Conservation (phyloP, 192 early-diverging fungal genomes). For the Lobosporangium transversale region DNA sequence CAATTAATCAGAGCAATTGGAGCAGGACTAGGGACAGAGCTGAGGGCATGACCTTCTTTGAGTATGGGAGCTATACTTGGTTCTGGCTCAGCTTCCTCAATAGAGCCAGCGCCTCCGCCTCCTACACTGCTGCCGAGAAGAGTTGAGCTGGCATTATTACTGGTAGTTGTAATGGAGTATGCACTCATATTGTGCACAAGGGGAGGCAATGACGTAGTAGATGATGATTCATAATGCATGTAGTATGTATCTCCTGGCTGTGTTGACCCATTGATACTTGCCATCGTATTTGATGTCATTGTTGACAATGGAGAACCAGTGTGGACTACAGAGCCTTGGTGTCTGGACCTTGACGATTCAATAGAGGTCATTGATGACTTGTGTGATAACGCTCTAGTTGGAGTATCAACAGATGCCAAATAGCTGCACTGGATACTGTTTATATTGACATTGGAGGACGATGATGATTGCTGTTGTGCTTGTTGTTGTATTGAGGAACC, state of each 20-base stretch:
- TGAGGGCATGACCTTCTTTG: constrained; percentile 32
- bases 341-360: constrained; percentile 25
- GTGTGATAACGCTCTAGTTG: constrained; percentile 3
- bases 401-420: neutral
- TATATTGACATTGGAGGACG: neutral
- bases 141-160: neutral
- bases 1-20: constrained; percentile 12
- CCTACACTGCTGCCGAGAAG: neutral
- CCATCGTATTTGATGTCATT: constrained; percentile 39
- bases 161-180: neutral
- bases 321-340: neutral
- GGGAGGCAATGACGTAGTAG: neutral
- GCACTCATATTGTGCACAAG: neutral
- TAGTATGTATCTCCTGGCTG: neutral
- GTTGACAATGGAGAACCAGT: constrained; percentile 33
- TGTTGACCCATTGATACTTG: constrained; percentile 44
- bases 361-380: constrained; percentile 30
- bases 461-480: constrained; percentile 4
- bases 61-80: constrained; percentile 4
- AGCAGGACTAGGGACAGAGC: constrained; percentile 8
- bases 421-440: constrained; percentile 6
- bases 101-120: constrained; percentile 4
- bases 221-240: constrained; percentile 1
- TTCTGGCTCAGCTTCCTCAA: constrained; percentile 5
- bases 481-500: neutral